These are phyloP conservation scores for Zygoascus flipseniorum DNA, from an alignment of 805 yeast species.

Conservation along the genomic window DNA sequence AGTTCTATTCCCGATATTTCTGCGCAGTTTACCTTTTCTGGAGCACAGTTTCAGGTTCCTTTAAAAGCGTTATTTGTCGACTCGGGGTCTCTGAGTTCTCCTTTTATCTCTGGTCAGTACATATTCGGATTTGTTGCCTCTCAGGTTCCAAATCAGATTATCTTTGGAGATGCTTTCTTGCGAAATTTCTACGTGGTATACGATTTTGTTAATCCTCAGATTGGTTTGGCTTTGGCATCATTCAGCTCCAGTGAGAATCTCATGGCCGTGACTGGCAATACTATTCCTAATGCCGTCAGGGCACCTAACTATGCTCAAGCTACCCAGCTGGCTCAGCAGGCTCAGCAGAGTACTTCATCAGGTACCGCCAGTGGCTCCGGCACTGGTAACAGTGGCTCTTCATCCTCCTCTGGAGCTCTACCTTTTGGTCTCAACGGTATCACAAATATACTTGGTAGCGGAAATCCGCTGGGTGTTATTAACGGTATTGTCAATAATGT, in stretches of 20 bases:
- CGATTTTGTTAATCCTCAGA: conserved; percentile 10
- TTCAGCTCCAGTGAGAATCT: neutral
- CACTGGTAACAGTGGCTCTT: neutral
- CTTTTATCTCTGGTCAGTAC: conserved; percentile 5
- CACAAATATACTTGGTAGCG: neutral
- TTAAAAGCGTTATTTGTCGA: conserved; percentile 15
- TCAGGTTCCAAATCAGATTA: conserved; percentile 1
- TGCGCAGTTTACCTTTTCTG: conserved; percentile 17
- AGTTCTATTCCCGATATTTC: conserved; percentile 2
- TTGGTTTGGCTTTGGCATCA: conserved; percentile 14
- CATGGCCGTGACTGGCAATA: conserved; percentile 6
- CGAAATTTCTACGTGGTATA: conserved; percentile 17
- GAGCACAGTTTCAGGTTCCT: conserved; percentile 18
- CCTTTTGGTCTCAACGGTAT: neutral
- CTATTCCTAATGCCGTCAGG: conserved; percentile 5
- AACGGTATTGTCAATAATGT: neutral
- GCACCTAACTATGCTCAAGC: conserved; percentile 2
- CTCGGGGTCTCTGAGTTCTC: conserved; percentile 5
- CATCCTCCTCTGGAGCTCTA: neutral
- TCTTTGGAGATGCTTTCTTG: conserved; percentile 15
- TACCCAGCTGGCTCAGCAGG: neutral
- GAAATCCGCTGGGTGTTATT: neutral
- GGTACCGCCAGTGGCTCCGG: neutral
- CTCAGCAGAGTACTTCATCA: neutral
- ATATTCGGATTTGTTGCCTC: conserved; percentile 11